Base-by-base conservation (phyloP, 177 flowering plant species). In the Vitis hybrid region DNA sequence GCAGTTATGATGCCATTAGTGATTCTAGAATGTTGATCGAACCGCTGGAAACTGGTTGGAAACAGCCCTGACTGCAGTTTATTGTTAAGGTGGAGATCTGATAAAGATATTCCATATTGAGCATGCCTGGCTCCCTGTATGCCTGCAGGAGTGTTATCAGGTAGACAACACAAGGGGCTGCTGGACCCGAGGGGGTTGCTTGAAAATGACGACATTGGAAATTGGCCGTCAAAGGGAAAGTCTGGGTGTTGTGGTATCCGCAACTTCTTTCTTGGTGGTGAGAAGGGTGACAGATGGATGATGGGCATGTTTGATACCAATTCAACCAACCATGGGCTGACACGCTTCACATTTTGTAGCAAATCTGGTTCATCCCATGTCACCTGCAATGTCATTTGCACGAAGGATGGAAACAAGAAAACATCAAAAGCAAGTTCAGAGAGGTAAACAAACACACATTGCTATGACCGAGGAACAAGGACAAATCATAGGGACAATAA, bases 61-160 rank as follows among this genome's bases (percentile, higher is more conserved):
- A 87, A 85, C 71, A 84, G 82, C 78, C 88, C 88, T 59, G 82
- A 79, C 81, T 84, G 93, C 82, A 82, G 86, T 76, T 86, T 90
- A 79, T 74, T 77, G 81, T 80, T 85, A 59, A 85, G 77, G 61
- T 88, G 91, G 88, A 89, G 83, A 86, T 92, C 92, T 77, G 87
- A 76, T 73, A 90, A 80, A 71, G 96, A 77, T 77, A 84, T 71
- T 80, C 92, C 94, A 78, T 80, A 84, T 80, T 87, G 97, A 92
- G 92, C 83, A 86, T 95, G 99, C 99, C 99, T 95, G 99, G 99
- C 95, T 95, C 98, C 99, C 99, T 95, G 99, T 91, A 95, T 95
- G 95, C 99, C 94, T 86, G 92, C 95, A 88, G 95, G 80, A 81
- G 89, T 77, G 82, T 82, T 86, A 80, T 91, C 88, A 15, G 89